Evolutionary conservation across 192 early-diverging fungal species (phyloP), one percentile per base, ranked within the genome.

Genomic region (Umbelopsis sp.): DNA sequence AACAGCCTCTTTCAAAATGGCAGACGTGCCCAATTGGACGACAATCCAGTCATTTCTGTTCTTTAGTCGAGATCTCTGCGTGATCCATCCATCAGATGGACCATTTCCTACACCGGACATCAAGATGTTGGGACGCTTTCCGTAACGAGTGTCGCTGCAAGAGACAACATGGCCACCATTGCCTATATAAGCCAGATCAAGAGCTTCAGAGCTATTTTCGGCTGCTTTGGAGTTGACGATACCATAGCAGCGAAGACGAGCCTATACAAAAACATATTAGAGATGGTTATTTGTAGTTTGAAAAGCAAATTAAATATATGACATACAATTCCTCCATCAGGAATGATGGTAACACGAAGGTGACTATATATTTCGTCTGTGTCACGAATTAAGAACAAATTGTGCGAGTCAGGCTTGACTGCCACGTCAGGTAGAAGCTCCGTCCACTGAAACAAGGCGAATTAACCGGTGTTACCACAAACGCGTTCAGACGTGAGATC

Each of bases 11-110:
- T 89, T 78, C 18, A 95, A 74, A 51, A 79, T 84, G 3, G 91
- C 92, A 1, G 86, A 72, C 45, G 80, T 64, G 13, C 95, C 93
- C 15, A 97, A 82, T 76, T 88, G 82, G 53, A 95, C 82, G 47
- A 89, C 84, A 1, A 85, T 87, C 87, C 90, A 91, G 70, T 97
- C 90, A 30, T 72, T 84, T 78, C 90, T 89, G 52, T 85, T 83
- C 27, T 80, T 88, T 8, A 88, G 88, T 51, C 95, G 87, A 37
- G 91, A 93, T 30, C 89, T 80, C 48, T 83, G 80, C 11, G 95
- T 97, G 73, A 95, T 94, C 95, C 95, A 97, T 41, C 95, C 94
- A 66, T 93, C 93, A 41, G 84, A 84, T 25, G 55, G 55, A 35
- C 55, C 91, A 47, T 81, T 83, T 21, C 91, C 90, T 66, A 91